Conservation (phyloP, 306 rosid genomes). For the Casuarina cunninghamiana region DNA sequence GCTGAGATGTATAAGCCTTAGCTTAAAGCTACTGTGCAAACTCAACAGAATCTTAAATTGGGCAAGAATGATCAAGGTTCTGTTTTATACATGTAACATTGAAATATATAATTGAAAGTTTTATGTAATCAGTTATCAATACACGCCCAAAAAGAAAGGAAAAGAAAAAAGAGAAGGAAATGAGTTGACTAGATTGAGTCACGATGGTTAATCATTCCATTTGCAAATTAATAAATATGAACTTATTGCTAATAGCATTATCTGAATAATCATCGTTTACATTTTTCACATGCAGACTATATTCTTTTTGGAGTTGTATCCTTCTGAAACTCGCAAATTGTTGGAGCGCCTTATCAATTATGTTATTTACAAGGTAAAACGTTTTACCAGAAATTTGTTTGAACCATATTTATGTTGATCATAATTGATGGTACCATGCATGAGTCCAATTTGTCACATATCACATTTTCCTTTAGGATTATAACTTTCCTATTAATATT, state of each 20-base stretch:
- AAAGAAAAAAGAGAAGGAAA: neutral
- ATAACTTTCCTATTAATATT: neutral
- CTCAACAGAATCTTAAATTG: neutral
- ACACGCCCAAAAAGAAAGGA: neutral
- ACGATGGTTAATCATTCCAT: neutral
- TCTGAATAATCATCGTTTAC: slow-evolving; percentile 20
- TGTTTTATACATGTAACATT: neutral
- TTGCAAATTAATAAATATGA: neutral
- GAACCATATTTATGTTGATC: slow-evolving; percentile 2
- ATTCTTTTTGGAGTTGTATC: slow-evolving; percentile 78
- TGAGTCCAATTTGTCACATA: neutral
- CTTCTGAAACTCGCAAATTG: slow-evolving; percentile 80
- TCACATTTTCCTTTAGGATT: neutral
- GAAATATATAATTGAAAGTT: neutral
- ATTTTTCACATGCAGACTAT: slow-evolving; percentile 62
- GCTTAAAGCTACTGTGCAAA: neutral
- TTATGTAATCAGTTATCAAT: neutral
- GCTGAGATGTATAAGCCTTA: neutral
- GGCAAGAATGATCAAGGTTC: neutral
- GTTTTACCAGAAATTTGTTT: slow-evolving; percentile 5
- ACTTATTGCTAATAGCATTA: neutral
- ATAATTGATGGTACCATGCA: neutral
- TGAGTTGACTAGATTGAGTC: neutral
- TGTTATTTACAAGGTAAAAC: slow-evolving; percentile 82
- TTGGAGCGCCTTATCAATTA: slow-evolving; percentile 83